Percentiles rank a stretch among this genome's conserved stretches.
Evolutionary conservation across 225 moss, liverwort and hornwort species (phyloP).

Genomic region (Pleurozium schreberi): DNA sequence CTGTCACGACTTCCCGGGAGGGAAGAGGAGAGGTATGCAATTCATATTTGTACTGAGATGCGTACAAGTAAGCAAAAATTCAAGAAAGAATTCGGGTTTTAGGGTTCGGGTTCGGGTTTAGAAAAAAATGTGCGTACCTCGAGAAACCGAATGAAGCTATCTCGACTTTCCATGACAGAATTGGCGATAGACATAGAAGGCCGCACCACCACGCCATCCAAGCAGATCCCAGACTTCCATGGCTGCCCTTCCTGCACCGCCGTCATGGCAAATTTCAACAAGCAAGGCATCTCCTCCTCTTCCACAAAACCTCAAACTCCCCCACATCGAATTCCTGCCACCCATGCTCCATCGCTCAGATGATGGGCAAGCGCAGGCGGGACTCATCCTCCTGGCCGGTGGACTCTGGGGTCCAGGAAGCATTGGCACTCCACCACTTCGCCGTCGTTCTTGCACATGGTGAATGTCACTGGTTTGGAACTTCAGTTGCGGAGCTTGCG

Average conservation of each 20-base stretch:
- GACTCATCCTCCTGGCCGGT: neutral
- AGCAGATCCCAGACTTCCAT: constrained; percentile 3
- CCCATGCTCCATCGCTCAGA: neutral
- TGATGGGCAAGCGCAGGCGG: neutral
- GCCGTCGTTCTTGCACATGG: neutral
- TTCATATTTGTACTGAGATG: neutral
- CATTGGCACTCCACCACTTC: neutral
- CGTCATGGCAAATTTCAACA: neutral
- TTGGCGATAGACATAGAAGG: neutral
- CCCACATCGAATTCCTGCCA: constrained; percentile 25
- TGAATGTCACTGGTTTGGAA: neutral
- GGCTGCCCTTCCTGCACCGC: neutral
- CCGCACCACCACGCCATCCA: constrained; percentile 21
- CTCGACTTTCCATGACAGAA: neutral
- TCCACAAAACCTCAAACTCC: neutral
- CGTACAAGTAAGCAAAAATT: neutral
- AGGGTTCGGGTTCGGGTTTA: neutral
- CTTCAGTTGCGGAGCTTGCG: neutral
- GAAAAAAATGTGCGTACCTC: neutral
- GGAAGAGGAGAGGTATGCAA: neutral
- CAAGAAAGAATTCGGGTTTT: neutral
- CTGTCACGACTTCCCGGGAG: neutral
- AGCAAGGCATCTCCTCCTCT: neutral
- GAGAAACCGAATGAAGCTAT: neutral
- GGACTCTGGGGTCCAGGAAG: neutral